Evolutionary conservation across 345 rosid genomes (phyloP), one percentile per base, ranked within the genome.

Genomic region (Euphorbia tirucalli): DNA sequence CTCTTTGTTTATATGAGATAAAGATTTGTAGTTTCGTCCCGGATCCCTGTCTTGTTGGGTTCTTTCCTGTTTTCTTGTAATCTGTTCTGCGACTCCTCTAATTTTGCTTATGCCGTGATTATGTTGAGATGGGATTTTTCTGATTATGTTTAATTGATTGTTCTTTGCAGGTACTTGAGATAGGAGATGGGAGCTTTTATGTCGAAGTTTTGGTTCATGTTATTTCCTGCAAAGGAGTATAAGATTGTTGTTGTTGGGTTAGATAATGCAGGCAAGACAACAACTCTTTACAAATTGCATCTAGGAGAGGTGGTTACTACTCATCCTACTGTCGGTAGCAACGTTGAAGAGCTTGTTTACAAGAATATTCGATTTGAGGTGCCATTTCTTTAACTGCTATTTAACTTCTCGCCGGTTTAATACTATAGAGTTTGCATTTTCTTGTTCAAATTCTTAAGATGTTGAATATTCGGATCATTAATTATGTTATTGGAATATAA

Each of bases 361-460:
- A 92, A 92, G 83, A 95, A 95, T 59, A 95, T 95, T 28, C 89
- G 96, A 48, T 95, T 95, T 9, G 97, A 93, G 98, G 98, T 95
- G 46, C 19, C 62, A 3, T 50, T 70, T 63, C 39, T 41, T 49
- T 64, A 7, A 28, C 28, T 7, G 3, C n/a, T 24, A 24, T 3
- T 49, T 30, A 41, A 7, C 0, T 74, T 21, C 1, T 66, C 14
- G 19, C n/a, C 15, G 43, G 14, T 66, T 56, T 37, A 11, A 19
- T 54, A n/a, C 7, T 7, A 21, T 21, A 15, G 11, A 3, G 27
- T 57, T 49, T 41, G 44, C 44, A 41, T 41, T 41, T 41, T 41
- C 44, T 41, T 41, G 41, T n/a, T n/a, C n/a, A n/a, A 37, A 3
- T 37, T 3, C 8, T 37, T 10, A 7, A 6, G 16, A 31, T 16